Conservation (phyloP, 2,329 filamentous ascomycete genomes). For the Cercospora zeina region DNA sequence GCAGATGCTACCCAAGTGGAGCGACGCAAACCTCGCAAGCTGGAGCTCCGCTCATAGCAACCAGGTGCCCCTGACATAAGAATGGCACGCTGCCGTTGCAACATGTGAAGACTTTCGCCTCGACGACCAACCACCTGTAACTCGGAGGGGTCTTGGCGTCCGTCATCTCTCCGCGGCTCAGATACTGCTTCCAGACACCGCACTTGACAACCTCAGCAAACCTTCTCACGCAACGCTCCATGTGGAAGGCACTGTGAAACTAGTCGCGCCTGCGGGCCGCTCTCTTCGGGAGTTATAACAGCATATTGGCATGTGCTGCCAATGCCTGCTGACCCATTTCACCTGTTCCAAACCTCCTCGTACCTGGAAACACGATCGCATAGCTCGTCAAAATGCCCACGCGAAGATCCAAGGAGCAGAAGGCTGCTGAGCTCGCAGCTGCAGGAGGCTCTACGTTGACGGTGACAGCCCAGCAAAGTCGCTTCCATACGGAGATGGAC, state of each 20-base stretch:
- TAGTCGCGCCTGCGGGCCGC: neutral
- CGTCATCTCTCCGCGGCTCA: slow-evolving; percentile 6
- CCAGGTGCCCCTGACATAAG: neutral
- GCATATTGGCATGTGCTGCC: neutral
- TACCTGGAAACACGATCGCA: neutral
- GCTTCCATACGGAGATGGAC: slow-evolving; percentile 32
- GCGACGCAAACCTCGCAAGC: slow-evolving; percentile 23
- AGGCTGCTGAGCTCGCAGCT: neutral
- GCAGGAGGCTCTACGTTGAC: slow-evolving; percentile 17
- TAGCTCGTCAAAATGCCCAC: slow-evolving; percentile 6
- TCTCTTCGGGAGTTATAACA: slow-evolving; percentile 1
- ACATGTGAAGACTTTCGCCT: neutral
- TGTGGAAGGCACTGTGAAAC: neutral
- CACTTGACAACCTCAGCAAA: neutral
- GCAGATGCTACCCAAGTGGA: neutral
- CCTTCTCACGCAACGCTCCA: slow-evolving; percentile 9
- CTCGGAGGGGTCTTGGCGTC: slow-evolving; percentile 6
- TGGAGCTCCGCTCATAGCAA: slow-evolving; percentile 17
- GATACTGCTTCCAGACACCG: slow-evolving; percentile 17
- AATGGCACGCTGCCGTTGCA: neutral
- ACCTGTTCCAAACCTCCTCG: neutral
- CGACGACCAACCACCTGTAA: neutral
- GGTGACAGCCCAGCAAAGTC: slow-evolving; percentile 31
- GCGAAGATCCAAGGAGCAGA: slow-evolving; percentile 18
- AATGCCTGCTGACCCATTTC: neutral